These are phyloP conservation scores for Saccharomycopsis capsularis DNA, from an alignment of 805 yeast genomes.

Conservation along the genomic window DNA sequence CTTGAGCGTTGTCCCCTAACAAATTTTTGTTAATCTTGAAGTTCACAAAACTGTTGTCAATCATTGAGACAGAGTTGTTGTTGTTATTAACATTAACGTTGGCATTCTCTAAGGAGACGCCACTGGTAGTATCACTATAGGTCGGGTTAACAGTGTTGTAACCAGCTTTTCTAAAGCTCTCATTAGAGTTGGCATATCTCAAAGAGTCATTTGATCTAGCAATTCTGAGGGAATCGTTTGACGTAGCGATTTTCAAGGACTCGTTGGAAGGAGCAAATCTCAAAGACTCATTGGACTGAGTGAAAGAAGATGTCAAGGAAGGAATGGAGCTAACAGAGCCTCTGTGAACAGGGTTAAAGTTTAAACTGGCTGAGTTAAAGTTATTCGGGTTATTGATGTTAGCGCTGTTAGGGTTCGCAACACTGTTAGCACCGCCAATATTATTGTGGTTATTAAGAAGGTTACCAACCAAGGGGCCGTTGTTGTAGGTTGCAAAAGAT, in stretches of 20 bases:
- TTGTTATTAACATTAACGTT: background rate
- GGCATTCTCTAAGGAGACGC: background rate
- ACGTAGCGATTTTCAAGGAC: constrained; percentile 5
- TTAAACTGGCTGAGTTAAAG: constrained; percentile 32
- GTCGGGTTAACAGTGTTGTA: background rate
- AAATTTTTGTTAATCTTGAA: too few species aligned
- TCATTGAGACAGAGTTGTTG: background rate
- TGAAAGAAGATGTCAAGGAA: constrained; percentile 12
- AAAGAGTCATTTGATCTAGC: constrained; percentile 5
- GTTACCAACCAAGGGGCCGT: background rate
- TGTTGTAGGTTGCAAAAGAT: background rate
- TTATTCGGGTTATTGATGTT: background rate
- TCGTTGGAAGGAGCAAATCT: constrained; percentile 14
- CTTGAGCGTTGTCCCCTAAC: too few species aligned
- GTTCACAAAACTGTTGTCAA: background rate
- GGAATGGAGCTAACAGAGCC: constrained; percentile 19
- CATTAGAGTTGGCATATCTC: constrained; percentile 11
- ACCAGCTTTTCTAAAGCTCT: background rate
- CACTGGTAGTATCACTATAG: background rate
- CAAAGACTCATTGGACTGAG: constrained; percentile 15
- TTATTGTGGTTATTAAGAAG: background rate
- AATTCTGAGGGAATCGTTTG: constrained; percentile 5
- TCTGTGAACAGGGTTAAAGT: constrained; percentile 45
- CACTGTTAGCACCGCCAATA: background rate
- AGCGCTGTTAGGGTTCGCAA: background rate